These are phyloP conservation scores for Stephania japonica DNA, from an alignment of 164 flowering plant species.

Conservation along the genomic window DNA sequence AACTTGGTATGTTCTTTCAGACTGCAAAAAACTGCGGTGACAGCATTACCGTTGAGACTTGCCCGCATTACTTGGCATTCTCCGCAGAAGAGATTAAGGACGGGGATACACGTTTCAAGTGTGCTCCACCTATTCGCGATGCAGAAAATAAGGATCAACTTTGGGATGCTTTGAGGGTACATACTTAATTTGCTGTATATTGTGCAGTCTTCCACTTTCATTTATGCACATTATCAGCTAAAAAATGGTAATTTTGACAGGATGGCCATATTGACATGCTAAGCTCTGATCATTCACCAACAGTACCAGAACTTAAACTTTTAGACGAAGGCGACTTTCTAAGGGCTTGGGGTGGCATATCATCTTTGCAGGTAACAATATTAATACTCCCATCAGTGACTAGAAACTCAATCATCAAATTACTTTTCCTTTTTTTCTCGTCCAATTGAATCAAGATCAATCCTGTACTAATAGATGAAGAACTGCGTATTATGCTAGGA, in stretches of 20 bases:
- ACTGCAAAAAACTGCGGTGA: conserved; percentile 72
- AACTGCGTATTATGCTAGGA: background rate
- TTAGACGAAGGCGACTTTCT: conserved; percentile 76
- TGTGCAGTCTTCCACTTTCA: background rate
- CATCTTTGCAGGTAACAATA: conserved; percentile 82
- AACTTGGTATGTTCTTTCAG: conserved; percentile 25
- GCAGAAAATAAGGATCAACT: conserved; percentile 62
- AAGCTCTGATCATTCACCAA: conserved; percentile 97
- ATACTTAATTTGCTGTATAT: background rate
- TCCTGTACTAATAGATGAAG: background rate
- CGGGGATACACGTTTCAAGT: conserved; percentile 95
- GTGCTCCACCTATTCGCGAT: conserved; percentile 93
- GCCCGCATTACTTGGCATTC: conserved; percentile 94
- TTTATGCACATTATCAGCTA: background rate
- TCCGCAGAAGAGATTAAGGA: conserved; percentile 86
- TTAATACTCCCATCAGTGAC: conserved; percentile 1
- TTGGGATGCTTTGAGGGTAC: conserved; percentile 84
- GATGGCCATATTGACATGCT: conserved; percentile 82
- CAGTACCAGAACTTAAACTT: conserved; percentile 79
- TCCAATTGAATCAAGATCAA: background rate
- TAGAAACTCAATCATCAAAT: background rate
- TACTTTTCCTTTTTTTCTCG: background rate
- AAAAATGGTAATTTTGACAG: conserved; percentile 31
- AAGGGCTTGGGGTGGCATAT: conserved; percentile 97
- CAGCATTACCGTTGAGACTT: conserved; percentile 87